Conservation (phyloP, 257 asterid species). For the Salvia rosmarinus region DNA sequence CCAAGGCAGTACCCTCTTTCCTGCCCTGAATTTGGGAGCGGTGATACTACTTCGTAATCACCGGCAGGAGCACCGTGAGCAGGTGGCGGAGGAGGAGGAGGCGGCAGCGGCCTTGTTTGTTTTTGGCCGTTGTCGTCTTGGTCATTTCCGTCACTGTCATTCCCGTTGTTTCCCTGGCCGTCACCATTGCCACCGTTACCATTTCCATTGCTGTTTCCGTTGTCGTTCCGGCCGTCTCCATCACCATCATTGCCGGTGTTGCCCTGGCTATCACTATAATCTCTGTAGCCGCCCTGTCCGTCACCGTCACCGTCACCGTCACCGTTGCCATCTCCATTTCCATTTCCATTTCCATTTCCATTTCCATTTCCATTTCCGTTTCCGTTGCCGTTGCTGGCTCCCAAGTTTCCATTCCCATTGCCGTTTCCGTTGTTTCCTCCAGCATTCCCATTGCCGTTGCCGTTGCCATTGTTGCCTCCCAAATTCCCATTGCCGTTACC, state of each 20-base stretch:
- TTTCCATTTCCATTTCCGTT: not conserved
- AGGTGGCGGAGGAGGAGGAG: not conserved
- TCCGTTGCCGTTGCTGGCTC: not conserved
- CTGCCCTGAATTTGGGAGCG: too few species aligned
- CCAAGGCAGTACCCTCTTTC: constrained; percentile 41
- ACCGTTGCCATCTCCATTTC: not conserved
- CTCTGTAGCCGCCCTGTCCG: too few species aligned
- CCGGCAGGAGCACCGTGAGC: not conserved
- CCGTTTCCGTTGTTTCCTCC: constrained; percentile 6
- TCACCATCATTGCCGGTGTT: too few species aligned
- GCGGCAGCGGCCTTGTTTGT: not conserved
- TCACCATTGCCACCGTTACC: not conserved
- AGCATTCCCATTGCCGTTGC: not conserved
- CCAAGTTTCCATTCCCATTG: not conserved
- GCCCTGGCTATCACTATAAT: too few species aligned
- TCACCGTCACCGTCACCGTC: not conserved
- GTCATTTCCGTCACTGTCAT: not conserved
- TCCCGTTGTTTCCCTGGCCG: not conserved
- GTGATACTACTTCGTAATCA: too few species aligned
- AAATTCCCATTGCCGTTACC: not conserved
- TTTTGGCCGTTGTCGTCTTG: not conserved
- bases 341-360: not conserved
- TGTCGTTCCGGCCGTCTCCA: too few species aligned
- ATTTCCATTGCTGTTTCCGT: not conserved
- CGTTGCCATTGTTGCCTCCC: not conserved